A percentile compares a stretch with the other conserved stretches of the same genome.
Evolutionary conservation across 148 eudicot genomes (phyloP).

Genomic region (Polygonum aviculare): DNA sequence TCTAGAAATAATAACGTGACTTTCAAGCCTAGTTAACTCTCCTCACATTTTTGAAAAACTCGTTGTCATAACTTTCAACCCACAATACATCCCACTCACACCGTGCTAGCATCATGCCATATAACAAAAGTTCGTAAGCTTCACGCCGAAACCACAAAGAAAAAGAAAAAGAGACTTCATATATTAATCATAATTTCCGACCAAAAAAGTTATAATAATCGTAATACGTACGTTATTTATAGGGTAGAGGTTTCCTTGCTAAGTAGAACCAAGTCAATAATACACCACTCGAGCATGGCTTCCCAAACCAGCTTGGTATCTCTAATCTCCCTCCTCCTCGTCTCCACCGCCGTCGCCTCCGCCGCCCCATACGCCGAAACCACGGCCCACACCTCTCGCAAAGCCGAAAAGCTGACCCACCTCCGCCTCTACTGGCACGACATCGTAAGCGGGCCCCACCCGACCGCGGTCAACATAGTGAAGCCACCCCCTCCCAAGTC

Average conservation of each 20-base stretch:
- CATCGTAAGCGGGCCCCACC: conserved; percentile 16
- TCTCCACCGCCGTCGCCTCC: background rate
- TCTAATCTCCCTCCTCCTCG: background rate
- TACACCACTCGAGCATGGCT: background rate
- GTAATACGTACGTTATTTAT: background rate
- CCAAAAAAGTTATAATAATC: too few species aligned
- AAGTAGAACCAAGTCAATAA: background rate
- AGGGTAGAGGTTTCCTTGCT: background rate
- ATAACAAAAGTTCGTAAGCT: background rate
- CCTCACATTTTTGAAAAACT: background rate
- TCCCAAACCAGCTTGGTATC: background rate
- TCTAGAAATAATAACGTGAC: background rate
- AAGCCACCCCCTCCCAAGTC: background rate
- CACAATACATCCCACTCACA: background rate
- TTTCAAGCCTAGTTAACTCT: background rate
- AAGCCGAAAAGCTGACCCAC: conserved; percentile 19
- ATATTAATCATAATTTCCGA: background rate
- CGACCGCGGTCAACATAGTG: conserved; percentile 13
- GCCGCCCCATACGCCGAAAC: background rate
- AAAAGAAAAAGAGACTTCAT: background rate
- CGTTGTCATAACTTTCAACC: background rate
- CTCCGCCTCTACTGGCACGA: conserved; percentile 31
- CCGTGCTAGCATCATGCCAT: background rate
- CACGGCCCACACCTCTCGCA: background rate
- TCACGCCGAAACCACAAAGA: background rate